These are phyloP conservation scores for Solanum tarijense DNA, from an alignment of 257 asterid species.

Conservation along the genomic window DNA sequence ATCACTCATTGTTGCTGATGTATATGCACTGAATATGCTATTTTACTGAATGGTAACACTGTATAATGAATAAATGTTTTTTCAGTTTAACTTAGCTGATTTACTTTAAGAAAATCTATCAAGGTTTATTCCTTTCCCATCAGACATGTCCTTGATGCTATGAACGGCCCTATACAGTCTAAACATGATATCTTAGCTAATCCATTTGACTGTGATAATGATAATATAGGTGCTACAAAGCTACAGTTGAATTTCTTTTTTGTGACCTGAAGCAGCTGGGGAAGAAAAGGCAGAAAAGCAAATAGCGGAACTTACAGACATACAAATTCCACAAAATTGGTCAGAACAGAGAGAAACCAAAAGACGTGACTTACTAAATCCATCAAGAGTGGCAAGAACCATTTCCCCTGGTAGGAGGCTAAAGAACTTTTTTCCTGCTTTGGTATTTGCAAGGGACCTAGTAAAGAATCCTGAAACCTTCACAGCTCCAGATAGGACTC, in stretches of 20 bases:
- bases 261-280: background rate
- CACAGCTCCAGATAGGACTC: slow-evolving; percentile 87
- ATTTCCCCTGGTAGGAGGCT: slow-evolving; percentile 82
- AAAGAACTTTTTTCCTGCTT: slow-evolving; percentile 79
- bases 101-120: background rate
- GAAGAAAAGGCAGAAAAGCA: background rate
- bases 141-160: background rate
- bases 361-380: slow-evolving; percentile 64
- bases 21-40: background rate
- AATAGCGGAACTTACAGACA: background rate
- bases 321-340: background rate
- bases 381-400: slow-evolving; percentile 85
- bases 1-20: background rate
- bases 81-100: background rate
- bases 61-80: background rate
- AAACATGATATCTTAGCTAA: background rate
- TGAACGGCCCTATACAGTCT: background rate
- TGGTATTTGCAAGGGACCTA: slow-evolving; percentile 68
- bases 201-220: background rate
- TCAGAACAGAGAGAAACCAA: background rate
- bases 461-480: slow-evolving; percentile 80
- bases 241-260: background rate
- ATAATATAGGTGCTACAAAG: background rate
- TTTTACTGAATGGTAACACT: background rate
- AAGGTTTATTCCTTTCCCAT: background rate